phyloP scores from a whole-genome alignment of 192 early-diverging fungal species.

The Entrophospora sp. region DNA sequence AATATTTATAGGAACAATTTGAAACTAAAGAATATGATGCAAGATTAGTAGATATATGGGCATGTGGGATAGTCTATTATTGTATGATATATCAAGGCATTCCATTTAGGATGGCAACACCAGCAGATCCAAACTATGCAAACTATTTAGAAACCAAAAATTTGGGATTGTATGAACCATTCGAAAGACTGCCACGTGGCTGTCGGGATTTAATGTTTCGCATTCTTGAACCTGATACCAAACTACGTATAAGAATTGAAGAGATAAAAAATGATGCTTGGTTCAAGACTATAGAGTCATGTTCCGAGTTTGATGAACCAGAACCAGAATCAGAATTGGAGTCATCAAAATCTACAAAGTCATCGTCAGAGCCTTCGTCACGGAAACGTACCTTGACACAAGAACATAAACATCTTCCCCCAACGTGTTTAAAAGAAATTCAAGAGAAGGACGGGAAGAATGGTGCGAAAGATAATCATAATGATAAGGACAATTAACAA shows the following conservation, averaged over 20 bases:
- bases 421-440: constrained; percentile 14
- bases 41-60: constrained; percentile 87
- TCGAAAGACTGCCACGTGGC: constrained; percentile 60
- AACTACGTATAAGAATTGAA: constrained; percentile 59
- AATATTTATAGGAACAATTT: constrained; percentile 14
- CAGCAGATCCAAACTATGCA: constrained; percentile 55
- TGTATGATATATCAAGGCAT: constrained; percentile 64
- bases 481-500: no score
- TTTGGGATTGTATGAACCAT: constrained; percentile 55
- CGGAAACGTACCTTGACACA: background rate
- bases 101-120: constrained; percentile 50
- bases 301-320: constrained; percentile 21
- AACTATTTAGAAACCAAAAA: constrained; percentile 47
- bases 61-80: constrained; percentile 89
- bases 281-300: constrained; percentile 61
- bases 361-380: background rate
- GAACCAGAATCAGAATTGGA: background rate
- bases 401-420: constrained; percentile 8
- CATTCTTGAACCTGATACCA: constrained; percentile 74
- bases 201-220: constrained; percentile 64
- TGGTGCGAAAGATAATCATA: no score
- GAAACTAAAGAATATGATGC: constrained; percentile 73
- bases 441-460: no score
- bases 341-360: background rate
- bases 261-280: constrained; percentile 66